Evolutionary conservation across 2,329 filamentous ascomycete genomes (phyloP).

Genomic region (Phaeosphaeria sp.): DNA sequence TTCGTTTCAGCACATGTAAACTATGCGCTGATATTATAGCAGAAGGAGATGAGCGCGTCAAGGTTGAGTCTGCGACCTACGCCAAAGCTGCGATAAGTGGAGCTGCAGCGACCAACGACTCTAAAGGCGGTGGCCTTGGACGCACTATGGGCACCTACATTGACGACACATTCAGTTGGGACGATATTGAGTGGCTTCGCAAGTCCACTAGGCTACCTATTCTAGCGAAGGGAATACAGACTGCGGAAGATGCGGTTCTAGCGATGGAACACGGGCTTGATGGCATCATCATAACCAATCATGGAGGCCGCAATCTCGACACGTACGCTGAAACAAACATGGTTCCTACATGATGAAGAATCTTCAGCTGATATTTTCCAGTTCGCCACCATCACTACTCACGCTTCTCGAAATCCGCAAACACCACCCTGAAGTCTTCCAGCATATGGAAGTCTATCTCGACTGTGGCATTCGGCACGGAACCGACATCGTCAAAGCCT

Average conservation of each 20-base stretch:
- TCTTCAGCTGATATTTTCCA: slow-evolving; percentile 6
- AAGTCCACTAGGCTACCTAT: slow-evolving; percentile 41
- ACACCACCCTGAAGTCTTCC: slow-evolving; percentile 67
- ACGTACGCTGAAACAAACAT: slow-evolving; percentile 8
- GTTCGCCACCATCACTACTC: slow-evolving; percentile 59
- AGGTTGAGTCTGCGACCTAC: slow-evolving; percentile 33
- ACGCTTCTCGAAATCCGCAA: slow-evolving; percentile 69
- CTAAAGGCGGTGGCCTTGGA: slow-evolving; percentile 63
- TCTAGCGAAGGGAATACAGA: slow-evolving; percentile 50
- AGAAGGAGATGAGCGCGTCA: slow-evolving; percentile 32
- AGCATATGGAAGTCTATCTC: slow-evolving; percentile 66
- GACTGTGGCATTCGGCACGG: slow-evolving; percentile 72
- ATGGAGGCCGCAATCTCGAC: slow-evolving; percentile 59
- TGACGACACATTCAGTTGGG: slow-evolving; percentile 29
- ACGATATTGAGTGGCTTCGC: slow-evolving; percentile 51
- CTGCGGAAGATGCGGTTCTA: slow-evolving; percentile 47
- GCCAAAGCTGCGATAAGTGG: slow-evolving; percentile 54
- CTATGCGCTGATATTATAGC: no score
- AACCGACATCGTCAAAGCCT: slow-evolving; percentile 63
- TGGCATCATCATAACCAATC: slow-evolving; percentile 58
- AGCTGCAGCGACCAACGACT: slow-evolving; percentile 58
- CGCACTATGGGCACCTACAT: slow-evolving; percentile 64
- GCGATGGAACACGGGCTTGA: slow-evolving; percentile 50
- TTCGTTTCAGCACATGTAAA: no score
- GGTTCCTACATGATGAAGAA: neutral